Evolutionary conservation across 345 rosid genomes (phyloP).

Genomic region (Cochlearia excelsa): DNA sequence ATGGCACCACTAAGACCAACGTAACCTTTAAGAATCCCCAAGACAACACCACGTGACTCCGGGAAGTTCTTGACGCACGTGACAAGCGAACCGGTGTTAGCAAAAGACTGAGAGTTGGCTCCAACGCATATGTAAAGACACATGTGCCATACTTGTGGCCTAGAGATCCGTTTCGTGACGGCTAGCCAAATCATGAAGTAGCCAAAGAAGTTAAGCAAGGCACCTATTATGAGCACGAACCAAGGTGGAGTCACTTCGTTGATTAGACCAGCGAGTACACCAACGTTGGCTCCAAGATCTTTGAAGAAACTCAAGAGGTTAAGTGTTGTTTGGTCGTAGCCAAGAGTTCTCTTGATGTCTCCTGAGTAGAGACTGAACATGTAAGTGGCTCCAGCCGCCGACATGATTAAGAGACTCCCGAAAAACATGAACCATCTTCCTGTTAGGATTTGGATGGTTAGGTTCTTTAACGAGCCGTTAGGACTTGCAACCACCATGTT

Average conservation of each 20-base stretch:
- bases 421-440: slow-evolving; percentile 61
- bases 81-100: slow-evolving; percentile 51
- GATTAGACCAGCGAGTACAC: slow-evolving; percentile 45
- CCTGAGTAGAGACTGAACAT: slow-evolving; percentile 49
- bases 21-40: slow-evolving; percentile 54
- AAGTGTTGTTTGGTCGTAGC: slow-evolving; percentile 53
- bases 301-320: slow-evolving; percentile 49
- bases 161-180: slow-evolving; percentile 39
- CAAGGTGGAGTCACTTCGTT: slow-evolving; percentile 51
- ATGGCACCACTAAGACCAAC: slow-evolving; percentile 61
- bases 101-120: slow-evolving; percentile 55
- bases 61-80: slow-evolving; percentile 63
- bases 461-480: slow-evolving; percentile 35
- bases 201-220: slow-evolving; percentile 50
- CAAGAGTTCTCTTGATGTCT: slow-evolving; percentile 42
- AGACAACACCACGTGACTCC: slow-evolving; percentile 47
- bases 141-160: slow-evolving; percentile 55
- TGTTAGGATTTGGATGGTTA: slow-evolving; percentile 34
- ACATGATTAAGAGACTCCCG: slow-evolving; percentile 43
- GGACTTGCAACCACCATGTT: slow-evolving; percentile 33
- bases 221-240: slow-evolving; percentile 46
- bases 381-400: slow-evolving; percentile 52
- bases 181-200: slow-evolving; percentile 52
- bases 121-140: slow-evolving; percentile 50
- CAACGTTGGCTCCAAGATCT: slow-evolving; percentile 56